Conservation (phyloP, 2,329 filamentous ascomycete species). For the Fusarium falciforme region DNA sequence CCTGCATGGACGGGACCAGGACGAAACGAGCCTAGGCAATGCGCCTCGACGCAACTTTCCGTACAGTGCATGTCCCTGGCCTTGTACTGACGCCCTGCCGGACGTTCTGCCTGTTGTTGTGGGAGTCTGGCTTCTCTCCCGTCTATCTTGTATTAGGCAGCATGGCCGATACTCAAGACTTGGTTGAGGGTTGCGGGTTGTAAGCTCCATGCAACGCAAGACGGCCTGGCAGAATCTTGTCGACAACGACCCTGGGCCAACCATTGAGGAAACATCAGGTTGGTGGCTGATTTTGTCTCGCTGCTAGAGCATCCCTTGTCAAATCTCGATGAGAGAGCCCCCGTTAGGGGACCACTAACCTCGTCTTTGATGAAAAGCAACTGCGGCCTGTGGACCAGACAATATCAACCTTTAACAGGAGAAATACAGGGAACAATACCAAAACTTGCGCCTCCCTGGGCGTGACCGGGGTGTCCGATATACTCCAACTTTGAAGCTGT, state of each 20-base stretch:
- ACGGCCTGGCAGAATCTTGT: background rate
- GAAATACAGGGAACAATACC: background rate
- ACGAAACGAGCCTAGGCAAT: conserved; percentile 16
- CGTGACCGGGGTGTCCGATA: background rate
- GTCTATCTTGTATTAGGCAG: conserved; percentile 19
- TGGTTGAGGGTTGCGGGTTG: conserved; percentile 1
- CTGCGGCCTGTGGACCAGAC: background rate
- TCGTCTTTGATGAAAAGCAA: background rate
- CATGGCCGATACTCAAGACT: conserved; percentile 11
- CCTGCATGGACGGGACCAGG: conserved; percentile 2
- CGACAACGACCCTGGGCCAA: background rate
- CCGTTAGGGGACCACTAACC: background rate
- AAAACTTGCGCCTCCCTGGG: background rate
- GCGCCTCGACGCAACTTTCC: conserved; percentile 24
- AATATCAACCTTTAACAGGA: background rate
- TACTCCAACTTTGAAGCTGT: background rate
- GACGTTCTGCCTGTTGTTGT: conserved; percentile 8
- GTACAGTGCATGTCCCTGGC: conserved; percentile 26
- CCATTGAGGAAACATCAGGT: background rate
- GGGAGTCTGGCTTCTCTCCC: conserved; percentile 5
- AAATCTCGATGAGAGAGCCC: background rate
- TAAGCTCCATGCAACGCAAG: conserved; percentile 3
- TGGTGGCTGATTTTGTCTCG: conserved; percentile 1
- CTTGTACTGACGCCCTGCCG: conserved; percentile 3
- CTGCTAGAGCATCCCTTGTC: background rate